Base-by-base conservation (phyloP, 2,329 filamentous ascomycete genomes). In the Colletotrichum lupini region DNA sequence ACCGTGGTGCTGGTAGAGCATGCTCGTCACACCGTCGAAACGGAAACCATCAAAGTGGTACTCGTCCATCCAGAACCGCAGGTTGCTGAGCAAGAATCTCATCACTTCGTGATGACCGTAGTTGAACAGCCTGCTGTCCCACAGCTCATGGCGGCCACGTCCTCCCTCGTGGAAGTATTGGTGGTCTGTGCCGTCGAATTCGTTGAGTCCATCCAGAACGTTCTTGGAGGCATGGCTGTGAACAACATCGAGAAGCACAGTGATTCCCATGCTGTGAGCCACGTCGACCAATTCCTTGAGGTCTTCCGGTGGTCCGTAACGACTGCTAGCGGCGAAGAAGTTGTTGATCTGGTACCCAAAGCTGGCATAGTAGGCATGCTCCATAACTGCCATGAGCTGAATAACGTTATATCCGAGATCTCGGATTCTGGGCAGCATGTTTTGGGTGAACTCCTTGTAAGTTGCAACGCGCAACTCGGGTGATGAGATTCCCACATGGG, bases 171-270 rank as follows among this genome's bases (percentile, higher is more conserved):
- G 97, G 87, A 99, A 99, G 85, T 99, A 99, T 68, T 95, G 92
- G 80, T 98, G 94, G 80, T 98, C 97, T 9, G 93, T 95, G 60
- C 95, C 95, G 82, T 99, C 97, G 79, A 99, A 98, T 87, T 95
- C 92, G 83, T 99, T 99, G 76, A 99, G 85, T 0, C 97, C 97
- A 80, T 99, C 97, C 4, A 97, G 87, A 1, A 98, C 95, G 77
- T 99, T 99, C 88, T 98, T 99, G 53, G 95, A 98, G 19, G 97
- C 97, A 82, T 99, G 97, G 77, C 95, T 98, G 85, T 99, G 97
- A 5, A 99, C 97, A 9, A 99, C 94, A 80, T 99, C 97, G 24
- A 99, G 90, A 30, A 99, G 88, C 12, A 99, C 95, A 0, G 94
- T 93, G 76, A 99, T 91, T 0, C 97, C 97, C 87, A 99, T 85